A percentile compares a stretch with the other conserved stretches of the same genome.
Evolutionary conservation across 306 rosid genomes (phyloP).

Genomic region (Lithocarpus polystachyus): DNA sequence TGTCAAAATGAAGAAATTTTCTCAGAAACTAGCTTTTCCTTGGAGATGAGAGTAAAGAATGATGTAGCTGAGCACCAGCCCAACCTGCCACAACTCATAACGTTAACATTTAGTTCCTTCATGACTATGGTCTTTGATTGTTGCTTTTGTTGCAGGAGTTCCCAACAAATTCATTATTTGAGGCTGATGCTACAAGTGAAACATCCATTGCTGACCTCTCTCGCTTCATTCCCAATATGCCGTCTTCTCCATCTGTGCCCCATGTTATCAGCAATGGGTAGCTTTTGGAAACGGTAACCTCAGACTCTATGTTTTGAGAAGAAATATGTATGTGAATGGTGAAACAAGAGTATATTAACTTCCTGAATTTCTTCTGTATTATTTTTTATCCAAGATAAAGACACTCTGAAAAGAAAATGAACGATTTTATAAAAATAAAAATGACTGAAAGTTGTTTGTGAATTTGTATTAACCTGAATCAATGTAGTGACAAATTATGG

Average conservation of each 20-base stretch:
- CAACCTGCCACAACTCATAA: neutral
- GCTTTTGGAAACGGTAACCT: conserved; percentile 78
- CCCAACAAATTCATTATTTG: conserved; percentile 36
- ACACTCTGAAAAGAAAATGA: no score
- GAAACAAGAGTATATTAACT: neutral
- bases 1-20: neutral
- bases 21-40: neutral
- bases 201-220: conserved; percentile 49
- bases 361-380: neutral
- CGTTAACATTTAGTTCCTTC: no score
- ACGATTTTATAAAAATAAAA: no score
- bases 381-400: neutral
- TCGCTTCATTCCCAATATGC: conserved; percentile 64
- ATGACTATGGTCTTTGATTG: neutral
- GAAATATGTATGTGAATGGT: neutral
- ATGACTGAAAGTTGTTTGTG: no score
- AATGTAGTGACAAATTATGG: no score
- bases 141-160: conserved; percentile 52
- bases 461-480: no score
- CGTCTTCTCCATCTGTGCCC: conserved; percentile 51
- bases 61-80: neutral
- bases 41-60: neutral
- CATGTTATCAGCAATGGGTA: conserved; percentile 83
- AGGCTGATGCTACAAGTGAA: conserved; percentile 77
- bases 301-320: neutral